A percentile compares a stretch with the other conserved stretches of the same genome.
Conservation (phyloP, 2,329 filamentous ascomycete species). For the Cordyceps farinosa region DNA sequence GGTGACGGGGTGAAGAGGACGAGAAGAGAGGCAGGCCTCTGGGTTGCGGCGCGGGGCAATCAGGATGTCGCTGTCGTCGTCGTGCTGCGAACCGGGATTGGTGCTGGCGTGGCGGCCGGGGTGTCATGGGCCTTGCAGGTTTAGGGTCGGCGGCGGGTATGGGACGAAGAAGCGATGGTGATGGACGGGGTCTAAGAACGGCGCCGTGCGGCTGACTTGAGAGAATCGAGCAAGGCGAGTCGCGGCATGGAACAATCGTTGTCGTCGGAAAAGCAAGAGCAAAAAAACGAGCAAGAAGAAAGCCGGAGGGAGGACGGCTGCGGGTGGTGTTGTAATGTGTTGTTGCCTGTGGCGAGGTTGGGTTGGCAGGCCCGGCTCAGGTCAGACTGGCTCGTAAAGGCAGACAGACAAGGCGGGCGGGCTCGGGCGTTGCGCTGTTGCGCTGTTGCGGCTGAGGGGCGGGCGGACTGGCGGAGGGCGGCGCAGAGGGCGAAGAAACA, state of each 20-base stretch:
- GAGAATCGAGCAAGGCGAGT: neutral
- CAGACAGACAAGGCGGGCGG: neutral
- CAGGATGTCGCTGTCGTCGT: neutral
- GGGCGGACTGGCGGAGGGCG: neutral
- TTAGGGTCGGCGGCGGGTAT: neutral
- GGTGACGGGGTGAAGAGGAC: conserved; percentile 20
- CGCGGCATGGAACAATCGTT: neutral
- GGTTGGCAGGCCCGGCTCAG: neutral
- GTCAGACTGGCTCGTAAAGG: conserved; percentile 6
- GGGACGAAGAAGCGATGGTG: neutral
- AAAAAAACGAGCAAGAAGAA: neutral
- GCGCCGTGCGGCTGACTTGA: neutral
- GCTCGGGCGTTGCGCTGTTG: neutral
- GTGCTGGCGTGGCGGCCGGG: conserved; percentile 11
- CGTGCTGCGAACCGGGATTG: conserved; percentile 1
- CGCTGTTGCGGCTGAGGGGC: conserved; percentile 1
- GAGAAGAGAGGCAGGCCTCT: conserved; percentile 12
- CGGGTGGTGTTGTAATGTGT: neutral
- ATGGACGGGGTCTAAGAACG: neutral
- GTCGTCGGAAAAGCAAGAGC: neutral
- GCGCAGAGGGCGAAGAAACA: neutral
- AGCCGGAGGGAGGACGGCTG: neutral
- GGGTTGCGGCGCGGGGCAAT: neutral
- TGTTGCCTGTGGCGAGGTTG: conserved; percentile 4
- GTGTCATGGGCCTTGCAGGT: conserved; percentile 8